Base-by-base conservation (phyloP, 2,329 filamentous ascomycete genomes). In the Aureobasidium sp. region DNA sequence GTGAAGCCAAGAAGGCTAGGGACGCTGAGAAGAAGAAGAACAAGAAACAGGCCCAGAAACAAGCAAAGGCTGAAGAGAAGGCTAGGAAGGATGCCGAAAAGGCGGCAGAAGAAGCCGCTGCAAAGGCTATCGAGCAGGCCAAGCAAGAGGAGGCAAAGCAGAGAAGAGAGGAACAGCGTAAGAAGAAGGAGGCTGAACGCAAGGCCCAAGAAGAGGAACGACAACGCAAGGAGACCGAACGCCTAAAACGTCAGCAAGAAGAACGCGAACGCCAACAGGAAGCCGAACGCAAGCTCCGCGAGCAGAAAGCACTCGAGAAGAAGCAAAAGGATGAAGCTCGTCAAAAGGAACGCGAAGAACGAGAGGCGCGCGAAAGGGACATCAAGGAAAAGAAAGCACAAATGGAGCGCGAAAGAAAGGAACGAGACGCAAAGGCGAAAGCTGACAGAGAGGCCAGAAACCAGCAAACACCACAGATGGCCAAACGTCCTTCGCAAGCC, bases 11-110 rank as follows among this genome's bases (percentile, higher is more conserved):
- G 78, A 96, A 93, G 74, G 89, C 91, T 52, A 91, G 91, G 71
- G 93, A 96, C 70, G 92, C 94, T 15, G 90, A 96, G 73, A 96
- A 94, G 80, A 90, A 90, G 72, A 97, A 96, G 75, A 92, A 96
- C 70, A 96, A 93, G 78, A 91, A 92, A 65, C 87, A 87, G 27
- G 86, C 91, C 70, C 93, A 96, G 77, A 95, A 93, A 75, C 87
- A 91, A 72, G 87, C 86, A 3, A 86, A 89, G 66, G 90, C 93
- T n/a, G 93, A 97, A 72, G 92, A 97, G 71, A 92, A 90, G 75
- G 89, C 91, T 37, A 87, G 85, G 62, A 89, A 86, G 68, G 93
- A 97, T 48, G 91, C 91, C 5, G 91, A 96, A 72, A 92, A 90
- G 74, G 90, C 89, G 15, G 91, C 89, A 3, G 90, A 96, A 73